A percentile compares a stretch with the other conserved stretches of the same genome.
Conservation (phyloP, 257 asterid species). For the Rhazya stricta region DNA sequence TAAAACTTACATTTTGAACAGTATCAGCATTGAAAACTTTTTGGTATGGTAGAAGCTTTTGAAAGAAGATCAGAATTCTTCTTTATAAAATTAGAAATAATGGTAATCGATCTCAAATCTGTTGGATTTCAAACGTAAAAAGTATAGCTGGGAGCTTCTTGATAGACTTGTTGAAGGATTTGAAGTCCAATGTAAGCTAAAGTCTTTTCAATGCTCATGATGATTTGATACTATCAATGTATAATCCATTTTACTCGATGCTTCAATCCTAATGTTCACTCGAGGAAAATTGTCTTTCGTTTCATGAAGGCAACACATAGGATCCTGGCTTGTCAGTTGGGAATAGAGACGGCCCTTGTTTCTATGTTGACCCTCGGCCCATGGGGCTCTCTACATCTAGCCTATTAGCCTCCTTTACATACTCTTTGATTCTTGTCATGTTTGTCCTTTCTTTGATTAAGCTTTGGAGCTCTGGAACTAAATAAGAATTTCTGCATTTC, state of each 20-base stretch:
- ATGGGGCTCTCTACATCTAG: neutral
- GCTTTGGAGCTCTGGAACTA: neutral
- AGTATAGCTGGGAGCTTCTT: neutral
- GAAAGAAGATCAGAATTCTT: neutral
- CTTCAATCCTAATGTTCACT: neutral
- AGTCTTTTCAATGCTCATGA: neutral
- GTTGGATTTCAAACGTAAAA: neutral
- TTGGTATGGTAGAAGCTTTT: neutral
- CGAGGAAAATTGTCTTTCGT: neutral
- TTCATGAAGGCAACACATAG: neutral
- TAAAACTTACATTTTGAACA: too few species aligned
- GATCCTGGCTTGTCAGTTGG: neutral
- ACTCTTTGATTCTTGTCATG: neutral
- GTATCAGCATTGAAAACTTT: neutral
- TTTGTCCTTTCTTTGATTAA: neutral
- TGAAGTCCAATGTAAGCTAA: neutral
- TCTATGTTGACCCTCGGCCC: neutral
- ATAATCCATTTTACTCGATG: neutral
- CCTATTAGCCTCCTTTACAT: neutral
- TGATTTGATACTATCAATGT: neutral
- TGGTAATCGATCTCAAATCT: neutral
- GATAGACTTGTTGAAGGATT: neutral
- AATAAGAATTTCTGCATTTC: neutral
- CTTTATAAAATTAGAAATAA: neutral
- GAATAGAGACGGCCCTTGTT: neutral